Evolutionary conservation across 345 rosid species (phyloP).

Genomic region (Mangifera indica): DNA sequence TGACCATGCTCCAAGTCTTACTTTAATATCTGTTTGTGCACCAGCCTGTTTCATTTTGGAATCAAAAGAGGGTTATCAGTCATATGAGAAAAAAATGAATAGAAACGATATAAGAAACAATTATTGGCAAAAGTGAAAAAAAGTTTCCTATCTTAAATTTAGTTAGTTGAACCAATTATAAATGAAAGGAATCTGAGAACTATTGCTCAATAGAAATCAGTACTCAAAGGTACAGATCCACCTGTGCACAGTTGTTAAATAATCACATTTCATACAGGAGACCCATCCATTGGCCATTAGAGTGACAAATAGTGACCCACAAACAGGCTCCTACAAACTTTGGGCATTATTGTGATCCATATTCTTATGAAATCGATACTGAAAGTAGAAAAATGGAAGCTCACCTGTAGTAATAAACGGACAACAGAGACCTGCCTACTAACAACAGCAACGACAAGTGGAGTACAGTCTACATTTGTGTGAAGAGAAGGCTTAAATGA

Average conservation of each 20-base stretch:
- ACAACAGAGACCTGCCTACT: slow-evolving; percentile 74
- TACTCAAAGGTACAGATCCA: neutral
- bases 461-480: slow-evolving; percentile 81
- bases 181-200: neutral
- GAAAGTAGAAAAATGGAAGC: neutral
- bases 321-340: too few species aligned
- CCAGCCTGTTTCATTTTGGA: slow-evolving; percentile 55
- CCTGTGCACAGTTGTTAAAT: too few species aligned
- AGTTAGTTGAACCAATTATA: neutral
- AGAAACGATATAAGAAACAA: neutral
- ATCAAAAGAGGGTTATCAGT: slow-evolving; percentile 4
- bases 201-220: neutral
- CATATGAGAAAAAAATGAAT: neutral
- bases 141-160: neutral
- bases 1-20: slow-evolving; percentile 93
- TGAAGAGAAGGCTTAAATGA: slow-evolving; percentile 92
- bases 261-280: too few species aligned
- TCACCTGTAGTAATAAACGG: slow-evolving; percentile 71
- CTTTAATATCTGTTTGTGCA: slow-evolving; percentile 50
- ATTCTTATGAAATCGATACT: neutral
- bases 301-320: neutral
- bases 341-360: neutral
- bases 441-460: slow-evolving; percentile 87
- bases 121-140: neutral
- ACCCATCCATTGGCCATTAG: neutral